phyloP scores from a whole-genome alignment of 352 stramenopile species.

The Blastocystis sp. region DNA sequence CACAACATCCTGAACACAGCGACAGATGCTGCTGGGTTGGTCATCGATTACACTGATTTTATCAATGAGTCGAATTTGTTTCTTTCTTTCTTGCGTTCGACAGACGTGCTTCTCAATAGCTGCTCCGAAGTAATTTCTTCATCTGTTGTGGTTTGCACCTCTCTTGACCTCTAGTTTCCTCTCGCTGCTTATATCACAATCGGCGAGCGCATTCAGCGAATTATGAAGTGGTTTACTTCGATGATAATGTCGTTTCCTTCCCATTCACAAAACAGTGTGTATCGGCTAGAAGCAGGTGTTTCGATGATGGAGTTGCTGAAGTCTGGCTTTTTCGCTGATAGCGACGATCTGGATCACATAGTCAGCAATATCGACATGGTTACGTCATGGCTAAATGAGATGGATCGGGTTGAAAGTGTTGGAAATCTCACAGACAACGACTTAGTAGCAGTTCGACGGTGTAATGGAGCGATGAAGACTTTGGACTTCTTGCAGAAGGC shows the following conservation, averaged over 20 bases:
- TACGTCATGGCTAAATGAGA: neutral
- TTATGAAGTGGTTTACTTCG: neutral
- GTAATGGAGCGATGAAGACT: neutral
- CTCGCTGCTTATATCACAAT: neutral
- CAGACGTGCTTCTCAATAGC: neutral
- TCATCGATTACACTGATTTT: neutral
- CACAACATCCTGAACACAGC: conserved; percentile 92
- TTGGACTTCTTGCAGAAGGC: neutral
- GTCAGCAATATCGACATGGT: neutral
- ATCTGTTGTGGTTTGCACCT: too few species aligned
- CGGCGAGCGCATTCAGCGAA: neutral
- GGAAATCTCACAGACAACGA: neutral
- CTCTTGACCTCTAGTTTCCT: neutral
- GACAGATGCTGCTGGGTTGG: conserved; percentile 87
- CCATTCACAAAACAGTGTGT: neutral
- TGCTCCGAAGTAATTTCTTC: neutral
- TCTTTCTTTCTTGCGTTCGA: neutral
- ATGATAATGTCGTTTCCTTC: neutral
- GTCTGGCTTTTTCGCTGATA: neutral
- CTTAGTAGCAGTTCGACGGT: neutral
- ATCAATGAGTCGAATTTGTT: neutral
- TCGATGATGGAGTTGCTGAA: neutral
- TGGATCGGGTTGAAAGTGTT: neutral
- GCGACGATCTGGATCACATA: neutral
- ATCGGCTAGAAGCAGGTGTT: neutral